A percentile compares a stretch with the other conserved stretches of the same genome.
These are phyloP conservation scores for Sugiyamaella novakii DNA, from an alignment of 1,139 yeast genomes.

Conservation along the genomic window DNA sequence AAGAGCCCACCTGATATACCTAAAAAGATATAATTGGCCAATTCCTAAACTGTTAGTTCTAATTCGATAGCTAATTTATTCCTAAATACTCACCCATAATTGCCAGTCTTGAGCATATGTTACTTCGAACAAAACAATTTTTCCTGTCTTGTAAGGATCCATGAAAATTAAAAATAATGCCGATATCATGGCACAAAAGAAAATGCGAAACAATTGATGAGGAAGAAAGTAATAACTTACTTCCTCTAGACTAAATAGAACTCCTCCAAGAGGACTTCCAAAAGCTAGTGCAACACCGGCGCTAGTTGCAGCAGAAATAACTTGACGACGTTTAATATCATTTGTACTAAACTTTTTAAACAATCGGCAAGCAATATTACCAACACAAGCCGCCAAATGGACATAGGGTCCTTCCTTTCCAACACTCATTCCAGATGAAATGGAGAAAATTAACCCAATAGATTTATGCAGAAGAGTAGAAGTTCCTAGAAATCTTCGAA, in stretches of 20 bases:
- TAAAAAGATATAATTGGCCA: slow-evolving; percentile 51
- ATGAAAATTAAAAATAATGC: slow-evolving; percentile 58
- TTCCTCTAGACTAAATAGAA: slow-evolving; percentile 64
- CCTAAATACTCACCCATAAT: slow-evolving; percentile 26
- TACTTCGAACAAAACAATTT: slow-evolving; percentile 60
- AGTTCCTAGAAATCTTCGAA: slow-evolving; percentile 56
- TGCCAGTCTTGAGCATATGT: slow-evolving; percentile 60
- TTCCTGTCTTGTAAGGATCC: slow-evolving; percentile 66
- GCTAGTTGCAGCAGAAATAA: slow-evolving; percentile 64
- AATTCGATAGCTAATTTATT: no score
- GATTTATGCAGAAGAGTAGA: slow-evolving; percentile 57
- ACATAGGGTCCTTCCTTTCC: slow-evolving; percentile 79
- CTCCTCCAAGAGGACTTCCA: slow-evolving; percentile 73
- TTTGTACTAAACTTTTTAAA: slow-evolving; percentile 54
- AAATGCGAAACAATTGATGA: slow-evolving; percentile 59
- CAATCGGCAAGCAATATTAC: slow-evolving; percentile 57
- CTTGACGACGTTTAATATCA: slow-evolving; percentile 59
- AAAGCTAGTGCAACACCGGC: slow-evolving; percentile 74
- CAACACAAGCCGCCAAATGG: slow-evolving; percentile 68
- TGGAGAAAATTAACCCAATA: slow-evolving; percentile 55
- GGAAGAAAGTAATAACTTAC: slow-evolving; percentile 63
- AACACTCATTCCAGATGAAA: slow-evolving; percentile 65
- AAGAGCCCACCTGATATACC: slow-evolving; percentile 62
- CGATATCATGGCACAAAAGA: slow-evolving; percentile 62
- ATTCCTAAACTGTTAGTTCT: slow-evolving; percentile 45